Percentiles rank a stretch among this genome's conserved stretches.
phyloP scores from a whole-genome alignment of 2,329 filamentous ascomycete species.

The Teratosphaeria zuluensis region DNA sequence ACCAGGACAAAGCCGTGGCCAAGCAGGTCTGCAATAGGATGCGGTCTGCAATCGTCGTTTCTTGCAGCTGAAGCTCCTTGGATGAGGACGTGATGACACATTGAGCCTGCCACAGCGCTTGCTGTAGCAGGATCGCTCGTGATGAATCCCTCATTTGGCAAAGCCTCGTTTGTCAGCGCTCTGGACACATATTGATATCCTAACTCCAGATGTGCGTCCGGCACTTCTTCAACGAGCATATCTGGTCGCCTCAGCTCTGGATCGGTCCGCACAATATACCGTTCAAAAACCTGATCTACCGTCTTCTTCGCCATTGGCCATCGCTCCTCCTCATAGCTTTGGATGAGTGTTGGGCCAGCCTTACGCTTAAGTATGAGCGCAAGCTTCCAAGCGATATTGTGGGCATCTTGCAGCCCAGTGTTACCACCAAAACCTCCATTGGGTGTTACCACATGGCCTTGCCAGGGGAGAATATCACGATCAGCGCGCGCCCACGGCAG shows the following conservation, averaged over 20 bases:
- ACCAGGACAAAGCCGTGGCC: slow-evolving; percentile 6
- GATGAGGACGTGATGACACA: slow-evolving; percentile 6
- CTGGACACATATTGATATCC: slow-evolving; percentile 8
- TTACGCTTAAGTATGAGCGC: slow-evolving; percentile 9
- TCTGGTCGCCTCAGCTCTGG: slow-evolving; percentile 6
- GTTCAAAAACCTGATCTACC: slow-evolving; percentile 7
- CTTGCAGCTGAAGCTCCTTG: neutral
- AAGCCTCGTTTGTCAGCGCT: slow-evolving; percentile 1
- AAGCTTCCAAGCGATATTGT: slow-evolving; percentile 8
- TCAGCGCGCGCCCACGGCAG: neutral
- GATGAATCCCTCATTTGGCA: slow-evolving; percentile 1
- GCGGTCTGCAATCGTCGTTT: neutral
- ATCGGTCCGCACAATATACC: slow-evolving; percentile 6
- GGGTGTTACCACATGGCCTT: neutral
- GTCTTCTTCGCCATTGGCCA: slow-evolving; percentile 8
- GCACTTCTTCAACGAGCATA: slow-evolving; percentile 7
- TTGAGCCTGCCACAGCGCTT: slow-evolving; percentile 5
- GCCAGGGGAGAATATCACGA: neutral
- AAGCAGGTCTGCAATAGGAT: slow-evolving; percentile 6
- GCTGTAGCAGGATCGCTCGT: slow-evolving; percentile 4
- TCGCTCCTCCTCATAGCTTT: slow-evolving; percentile 8
- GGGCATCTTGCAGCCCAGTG: slow-evolving; percentile 7
- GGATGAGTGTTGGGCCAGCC: slow-evolving; percentile 2
- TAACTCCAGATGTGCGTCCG: slow-evolving; percentile 8
- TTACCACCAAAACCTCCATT: slow-evolving; percentile 38